phyloP scores from a whole-genome alignment of 2,329 filamentous ascomycete genomes.

The Exserohilum rostratum region DNA sequence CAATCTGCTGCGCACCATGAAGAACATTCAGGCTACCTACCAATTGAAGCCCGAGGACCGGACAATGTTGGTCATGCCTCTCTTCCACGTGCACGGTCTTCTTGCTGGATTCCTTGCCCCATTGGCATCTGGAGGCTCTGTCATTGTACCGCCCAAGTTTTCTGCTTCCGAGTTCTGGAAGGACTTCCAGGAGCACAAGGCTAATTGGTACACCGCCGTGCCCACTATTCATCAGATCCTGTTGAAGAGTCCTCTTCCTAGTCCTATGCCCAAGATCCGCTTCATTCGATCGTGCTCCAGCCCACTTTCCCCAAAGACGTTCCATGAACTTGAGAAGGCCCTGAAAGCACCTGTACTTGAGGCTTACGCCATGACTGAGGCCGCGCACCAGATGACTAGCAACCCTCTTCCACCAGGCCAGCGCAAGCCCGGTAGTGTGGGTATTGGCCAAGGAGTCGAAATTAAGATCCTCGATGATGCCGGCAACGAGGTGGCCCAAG shows the following conservation, averaged over 20 bases:
- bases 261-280: conserved; percentile 72
- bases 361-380: conserved; percentile 93
- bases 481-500: conserved; percentile 71
- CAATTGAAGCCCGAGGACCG: conserved; percentile 72
- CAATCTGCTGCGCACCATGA: conserved; percentile 82
- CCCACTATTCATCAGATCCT: conserved; percentile 91
- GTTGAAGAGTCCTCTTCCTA: conserved; percentile 73
- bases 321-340: conserved; percentile 76
- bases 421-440: conserved; percentile 81
- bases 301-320: conserved; percentile 79
- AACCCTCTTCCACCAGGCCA: conserved; percentile 67
- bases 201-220: conserved; percentile 94
- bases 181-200: conserved; percentile 74
- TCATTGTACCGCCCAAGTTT: conserved; percentile 79
- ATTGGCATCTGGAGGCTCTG: conserved; percentile 75
- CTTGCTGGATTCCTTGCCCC: conserved; percentile 82
- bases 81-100: conserved; percentile 91
- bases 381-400: conserved; percentile 83
- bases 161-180: conserved; percentile 83
- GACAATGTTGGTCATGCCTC: conserved; percentile 86
- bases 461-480: conserved; percentile 75
- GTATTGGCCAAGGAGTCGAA: conserved; percentile 82
- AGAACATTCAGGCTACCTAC: conserved; percentile 81
- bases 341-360: conserved; percentile 83
- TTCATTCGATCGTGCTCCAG: conserved; percentile 90